Evolutionary conservation across 2,329 filamentous ascomycete species (phyloP), one percentile per base, ranked within the genome.

Genomic region (Huntiella bhutanensis): DNA sequence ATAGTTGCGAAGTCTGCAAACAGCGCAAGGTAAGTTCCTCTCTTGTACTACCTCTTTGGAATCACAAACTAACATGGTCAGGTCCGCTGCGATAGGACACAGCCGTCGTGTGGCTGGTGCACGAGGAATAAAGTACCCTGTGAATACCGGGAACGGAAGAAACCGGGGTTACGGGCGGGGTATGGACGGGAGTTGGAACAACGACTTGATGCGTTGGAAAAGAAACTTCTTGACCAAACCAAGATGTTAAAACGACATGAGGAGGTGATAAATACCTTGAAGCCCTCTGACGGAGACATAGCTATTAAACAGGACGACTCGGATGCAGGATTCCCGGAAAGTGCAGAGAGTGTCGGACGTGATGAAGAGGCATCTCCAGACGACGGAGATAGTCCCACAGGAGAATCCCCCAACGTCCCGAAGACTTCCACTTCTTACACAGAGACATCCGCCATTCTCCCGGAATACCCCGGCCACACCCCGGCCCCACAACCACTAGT

Each of bases 1-100:
- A 13, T 60, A 80, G 76, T 56, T 80, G 82, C 57, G 82, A 87
- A 62, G 69, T 82, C 44, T 85, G 82, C 65, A 86, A 87, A 62
- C 77, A 82, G 60, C 68, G 82, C 64, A 88, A 87, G 68, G 81
- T 84, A 62, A 36, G 11, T n/a, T 4, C 35, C 41, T n/a, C 15
- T 16, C 15, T 13, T 43, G 16, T 37, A 28, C 33, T 45, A 22
- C 19, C 43, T n/a, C 1, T 11, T n/a, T 36, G 11, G 16, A 5
- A 17, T 5, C 54, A 33, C 6, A 11, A 13, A 32, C 4, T n/a
- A 32, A 43, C 17, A 34, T 43, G 41, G 16, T 43, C 19, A 77
- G 75, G 76, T 80, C 22, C 81, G 81, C 69, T 82, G 80, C 60
- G 81, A 87, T 60, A 73, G 82, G 33, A 77, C 76, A 4, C 79